phyloP scores from a whole-genome alignment of 495 filamentous ascomycete genomes.

The Penicillium samsonianum region DNA sequence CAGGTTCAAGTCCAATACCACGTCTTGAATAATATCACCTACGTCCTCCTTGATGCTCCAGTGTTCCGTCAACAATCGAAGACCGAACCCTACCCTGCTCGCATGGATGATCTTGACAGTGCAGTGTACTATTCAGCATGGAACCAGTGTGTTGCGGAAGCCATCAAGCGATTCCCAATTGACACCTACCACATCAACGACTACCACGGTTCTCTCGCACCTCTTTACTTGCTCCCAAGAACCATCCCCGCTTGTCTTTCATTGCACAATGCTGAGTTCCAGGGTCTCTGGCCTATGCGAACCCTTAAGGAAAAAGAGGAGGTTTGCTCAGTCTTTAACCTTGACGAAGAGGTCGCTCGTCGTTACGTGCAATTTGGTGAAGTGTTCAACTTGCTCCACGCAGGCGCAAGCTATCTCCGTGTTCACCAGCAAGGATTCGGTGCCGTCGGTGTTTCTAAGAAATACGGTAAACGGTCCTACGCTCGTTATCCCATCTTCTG shows the following conservation, averaged over 20 bases:
- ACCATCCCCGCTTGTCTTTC: conserved; percentile 51
- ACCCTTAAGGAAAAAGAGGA: conserved; percentile 65
- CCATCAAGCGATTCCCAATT: conserved; percentile 61
- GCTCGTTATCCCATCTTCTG: conserved; percentile 79
- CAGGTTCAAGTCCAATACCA: conserved; percentile 69
- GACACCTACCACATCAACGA: conserved; percentile 82
- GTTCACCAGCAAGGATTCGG: conserved; percentile 74
- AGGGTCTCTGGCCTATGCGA: conserved; percentile 75
- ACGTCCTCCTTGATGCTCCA: conserved; percentile 68
- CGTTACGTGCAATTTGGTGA: conserved; percentile 61
- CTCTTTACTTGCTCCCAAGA: conserved; percentile 66
- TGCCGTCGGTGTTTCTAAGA: conserved; percentile 71
- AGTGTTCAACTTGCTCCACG: conserved; percentile 73
- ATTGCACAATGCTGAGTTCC: conserved; percentile 72
- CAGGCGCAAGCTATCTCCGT: conserved; percentile 71
- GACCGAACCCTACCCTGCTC: conserved; percentile 66
- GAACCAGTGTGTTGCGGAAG: conserved; percentile 69
- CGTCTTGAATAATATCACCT: conserved; percentile 66
- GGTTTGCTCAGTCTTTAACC: conserved; percentile 70
- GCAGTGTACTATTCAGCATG: conserved; percentile 74
- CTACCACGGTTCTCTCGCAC: conserved; percentile 74
- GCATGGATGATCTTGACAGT: conserved; percentile 73
- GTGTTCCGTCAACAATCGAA: conserved; percentile 72
- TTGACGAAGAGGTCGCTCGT: conserved; percentile 42
- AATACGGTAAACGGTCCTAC: conserved; percentile 73